phyloP scores from a whole-genome alignment of 805 yeast genomes.

The Hanseniaspora valbyensis region DNA sequence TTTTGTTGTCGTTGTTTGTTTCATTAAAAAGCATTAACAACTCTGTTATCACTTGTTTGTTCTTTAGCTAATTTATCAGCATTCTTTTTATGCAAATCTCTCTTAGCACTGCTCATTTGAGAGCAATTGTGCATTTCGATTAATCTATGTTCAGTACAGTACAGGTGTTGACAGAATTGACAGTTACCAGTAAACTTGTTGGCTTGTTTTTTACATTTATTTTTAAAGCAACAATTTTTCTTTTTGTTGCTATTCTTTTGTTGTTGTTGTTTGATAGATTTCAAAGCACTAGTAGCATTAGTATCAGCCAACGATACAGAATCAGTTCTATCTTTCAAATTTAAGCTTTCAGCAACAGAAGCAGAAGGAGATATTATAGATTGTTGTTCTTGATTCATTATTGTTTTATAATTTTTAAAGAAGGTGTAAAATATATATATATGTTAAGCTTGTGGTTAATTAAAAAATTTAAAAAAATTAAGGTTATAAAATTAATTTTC shows the following conservation, averaged over 20 bases:
- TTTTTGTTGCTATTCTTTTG: constrained; percentile 24
- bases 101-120: constrained; percentile 71
- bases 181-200: constrained; percentile 67
- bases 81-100: constrained; percentile 70
- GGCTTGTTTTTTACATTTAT: constrained; percentile 53
- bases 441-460: too few relatives aligned
- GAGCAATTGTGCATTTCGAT: constrained; percentile 75
- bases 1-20: too few relatives aligned
- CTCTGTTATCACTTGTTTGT: constrained; percentile 47
- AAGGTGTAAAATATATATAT: too few relatives aligned
- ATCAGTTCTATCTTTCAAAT: constrained; percentile 3
- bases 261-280: constrained; percentile 5
- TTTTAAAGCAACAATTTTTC: constrained; percentile 42
- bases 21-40: constrained; percentile 14
- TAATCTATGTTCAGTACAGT: constrained; percentile 76
- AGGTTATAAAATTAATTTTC: too few relatives aligned
- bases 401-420: too few relatives aligned
- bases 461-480: too few relatives aligned
- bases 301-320: constrained; percentile 13
- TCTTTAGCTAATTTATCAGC: constrained; percentile 74
- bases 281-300: constrained; percentile 2
- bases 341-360: too few relatives aligned
- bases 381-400: neutral
- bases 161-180: constrained; percentile 70
- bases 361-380: too few relatives aligned